These are phyloP conservation scores for Ganoderma lingzhi DNA, from an alignment of 1,284 basidiomycete genomes.

Conservation along the genomic window DNA sequence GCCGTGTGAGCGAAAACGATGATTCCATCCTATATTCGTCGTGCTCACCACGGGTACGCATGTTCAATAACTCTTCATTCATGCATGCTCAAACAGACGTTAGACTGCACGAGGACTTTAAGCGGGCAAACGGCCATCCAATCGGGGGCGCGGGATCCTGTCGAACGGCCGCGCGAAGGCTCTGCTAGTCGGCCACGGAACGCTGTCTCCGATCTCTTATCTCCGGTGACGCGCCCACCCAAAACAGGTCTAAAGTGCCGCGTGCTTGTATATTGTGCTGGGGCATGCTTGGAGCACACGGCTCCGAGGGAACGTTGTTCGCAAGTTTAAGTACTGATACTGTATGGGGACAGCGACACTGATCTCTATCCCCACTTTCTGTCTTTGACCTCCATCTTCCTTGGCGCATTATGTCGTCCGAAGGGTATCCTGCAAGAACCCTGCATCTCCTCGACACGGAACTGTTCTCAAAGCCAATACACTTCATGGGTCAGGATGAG, in stretches of 20 bases:
- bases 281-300: not conserved
- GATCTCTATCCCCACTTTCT: not conserved
- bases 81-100: too few relatives aligned
- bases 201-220: not conserved
- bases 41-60: not conserved
- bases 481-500: slow-evolving; percentile 27
- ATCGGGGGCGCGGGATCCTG: not conserved
- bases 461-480: slow-evolving; percentile 24
- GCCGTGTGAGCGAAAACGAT: not conserved
- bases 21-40: not conserved
- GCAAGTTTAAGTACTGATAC: not conserved
- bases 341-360: not conserved
- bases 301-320: not conserved
- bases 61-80: too few relatives aligned
- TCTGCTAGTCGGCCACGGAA: not conserved
- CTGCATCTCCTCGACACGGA: slow-evolving; percentile 26
- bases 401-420: slow-evolving; percentile 26
- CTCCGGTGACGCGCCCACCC: not conserved
- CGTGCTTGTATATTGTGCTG: not conserved
- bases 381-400: not conserved
- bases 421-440: slow-evolving; percentile 29
- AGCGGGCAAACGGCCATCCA: not conserved
- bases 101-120: not conserved
- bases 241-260: not conserved
- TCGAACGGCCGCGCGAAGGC: not conserved